Percentiles rank a stretch among this genome's conserved stretches.
Evolutionary conservation across 352 stramenopile species (phyloP).

Genomic region (Phytophthora nicotianae): DNA sequence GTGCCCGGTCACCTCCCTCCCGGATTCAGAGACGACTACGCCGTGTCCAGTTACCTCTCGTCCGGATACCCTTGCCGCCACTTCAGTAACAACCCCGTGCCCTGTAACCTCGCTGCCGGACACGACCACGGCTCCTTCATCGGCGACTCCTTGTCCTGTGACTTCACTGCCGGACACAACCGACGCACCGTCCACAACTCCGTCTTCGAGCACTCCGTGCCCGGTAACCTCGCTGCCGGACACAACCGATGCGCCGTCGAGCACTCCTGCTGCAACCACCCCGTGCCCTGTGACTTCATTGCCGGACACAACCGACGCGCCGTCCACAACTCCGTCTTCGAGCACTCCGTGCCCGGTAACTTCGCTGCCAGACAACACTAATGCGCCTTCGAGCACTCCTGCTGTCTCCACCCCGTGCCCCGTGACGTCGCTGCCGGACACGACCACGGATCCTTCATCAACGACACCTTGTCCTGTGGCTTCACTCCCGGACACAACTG

Average conservation of each 20-base stretch:
- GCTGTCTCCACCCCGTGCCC: constrained; percentile 12
- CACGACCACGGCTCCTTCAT: neutral
- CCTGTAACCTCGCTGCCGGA: constrained; percentile 14
- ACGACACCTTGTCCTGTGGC: constrained; percentile 1
- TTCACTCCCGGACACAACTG: constrained; percentile 8
- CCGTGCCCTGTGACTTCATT: constrained; percentile 25
- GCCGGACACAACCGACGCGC: constrained; percentile 4
- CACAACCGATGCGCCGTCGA: neutral
- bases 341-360: constrained; percentile 18
- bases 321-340: neutral
- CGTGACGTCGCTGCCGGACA: constrained; percentile 16
- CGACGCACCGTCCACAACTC: neutral
- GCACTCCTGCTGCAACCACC: constrained; percentile 5
- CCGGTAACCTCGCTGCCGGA: constrained; percentile 20
- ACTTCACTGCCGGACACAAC: constrained; percentile 15
- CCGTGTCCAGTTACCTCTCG: constrained; percentile 6
- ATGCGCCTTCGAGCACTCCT: neutral
- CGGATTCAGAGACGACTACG: constrained; percentile 2
- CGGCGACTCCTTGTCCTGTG: constrained; percentile 16
- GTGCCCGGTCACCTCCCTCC: constrained; percentile 13
- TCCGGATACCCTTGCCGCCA: neutral
- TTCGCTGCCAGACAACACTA: constrained; percentile 3
- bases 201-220: constrained; percentile 4
- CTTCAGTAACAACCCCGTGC: no score
- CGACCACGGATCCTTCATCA: neutral